A percentile compares a stretch with the other conserved stretches of the same genome.
Evolutionary conservation across 2,329 filamentous ascomycete genomes (phyloP).

Genomic region (Thielaviopsis ethacetica): DNA sequence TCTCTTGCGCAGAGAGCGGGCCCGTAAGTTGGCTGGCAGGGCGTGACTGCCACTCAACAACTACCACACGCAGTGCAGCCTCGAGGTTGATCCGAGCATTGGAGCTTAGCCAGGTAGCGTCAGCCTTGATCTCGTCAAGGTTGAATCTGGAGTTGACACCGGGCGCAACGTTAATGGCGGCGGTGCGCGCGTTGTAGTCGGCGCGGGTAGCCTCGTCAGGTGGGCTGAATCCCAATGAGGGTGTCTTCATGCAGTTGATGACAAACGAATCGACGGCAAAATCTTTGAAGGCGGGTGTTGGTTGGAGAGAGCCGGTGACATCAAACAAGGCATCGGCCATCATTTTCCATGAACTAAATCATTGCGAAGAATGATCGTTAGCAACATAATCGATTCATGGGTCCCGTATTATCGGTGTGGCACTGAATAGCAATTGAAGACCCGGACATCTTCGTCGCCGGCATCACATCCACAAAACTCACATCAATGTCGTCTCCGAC

Average conservation of each 20-base stretch:
- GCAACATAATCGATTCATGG: background rate
- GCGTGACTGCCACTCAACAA: constrained; percentile 72
- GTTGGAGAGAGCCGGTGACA: constrained; percentile 36
- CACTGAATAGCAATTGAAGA: constrained; percentile 4
- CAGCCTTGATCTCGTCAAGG: constrained; percentile 64
- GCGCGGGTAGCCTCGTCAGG: constrained; percentile 46
- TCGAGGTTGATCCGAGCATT: constrained; percentile 65
- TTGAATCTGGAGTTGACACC: constrained; percentile 51
- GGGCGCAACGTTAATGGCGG: constrained; percentile 68
- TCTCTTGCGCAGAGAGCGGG: constrained; percentile 62
- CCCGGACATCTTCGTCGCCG: constrained; percentile 7
- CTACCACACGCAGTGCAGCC: constrained; percentile 60
- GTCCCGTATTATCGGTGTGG: constrained; percentile 14
- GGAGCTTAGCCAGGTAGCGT: constrained; percentile 73
- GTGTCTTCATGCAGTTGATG: constrained; percentile 49
- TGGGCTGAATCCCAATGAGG: constrained; percentile 50
- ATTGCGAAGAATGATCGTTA: background rate
- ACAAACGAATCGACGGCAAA: constrained; percentile 61
- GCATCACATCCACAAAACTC: constrained; percentile 23
- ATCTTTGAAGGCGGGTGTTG: constrained; percentile 37
- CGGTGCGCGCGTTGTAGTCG: constrained; percentile 68
- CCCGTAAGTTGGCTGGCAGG: constrained; percentile 55
- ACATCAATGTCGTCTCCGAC: constrained; percentile 69
- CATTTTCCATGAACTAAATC: constrained; percentile 42
- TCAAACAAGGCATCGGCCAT: constrained; percentile 41